These are phyloP conservation scores for Aspergillus wentii DNA, from an alignment of 495 filamentous ascomycete species.

Conservation along the genomic window DNA sequence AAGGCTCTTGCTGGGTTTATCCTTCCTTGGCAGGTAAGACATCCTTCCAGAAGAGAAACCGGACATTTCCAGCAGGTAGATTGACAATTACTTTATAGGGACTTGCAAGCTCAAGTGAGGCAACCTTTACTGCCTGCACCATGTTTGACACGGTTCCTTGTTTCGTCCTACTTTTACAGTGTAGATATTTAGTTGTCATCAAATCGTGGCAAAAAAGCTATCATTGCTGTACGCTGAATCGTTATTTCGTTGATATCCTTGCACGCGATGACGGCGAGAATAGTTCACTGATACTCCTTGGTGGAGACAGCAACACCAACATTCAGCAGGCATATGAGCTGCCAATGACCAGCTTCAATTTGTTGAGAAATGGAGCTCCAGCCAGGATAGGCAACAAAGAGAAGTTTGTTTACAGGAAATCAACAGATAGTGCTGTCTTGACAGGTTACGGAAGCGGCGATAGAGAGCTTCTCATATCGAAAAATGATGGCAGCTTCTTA, in stretches of 20 bases:
- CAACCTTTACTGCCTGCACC: slow-evolving; percentile 5
- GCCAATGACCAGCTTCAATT: no score
- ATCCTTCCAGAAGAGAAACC: no score
- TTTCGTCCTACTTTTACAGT: slow-evolving; percentile 7
- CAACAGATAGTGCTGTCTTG: slow-evolving; percentile 4
- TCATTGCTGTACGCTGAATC: neutral
- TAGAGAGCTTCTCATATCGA: slow-evolving; percentile 6
- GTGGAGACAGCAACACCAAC: slow-evolving; percentile 5
- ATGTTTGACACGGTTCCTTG: neutral
- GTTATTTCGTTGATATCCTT: slow-evolving; percentile 3
- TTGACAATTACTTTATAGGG: no score
- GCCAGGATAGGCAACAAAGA: slow-evolving; percentile 5
- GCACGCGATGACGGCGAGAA: slow-evolving; percentile 7
- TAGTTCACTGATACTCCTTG: slow-evolving; percentile 8
- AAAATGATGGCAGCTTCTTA: slow-evolving; percentile 6
- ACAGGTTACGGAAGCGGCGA: slow-evolving; percentile 1
- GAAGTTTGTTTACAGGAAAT: neutral
- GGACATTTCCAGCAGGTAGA: no score
- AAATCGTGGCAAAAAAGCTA: neutral
- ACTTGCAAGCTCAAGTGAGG: neutral
- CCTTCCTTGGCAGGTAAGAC: no score
- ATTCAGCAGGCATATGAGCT: slow-evolving; percentile 5
- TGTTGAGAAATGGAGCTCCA: no score
- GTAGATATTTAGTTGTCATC: slow-evolving; percentile 1
- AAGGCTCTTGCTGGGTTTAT: no score